Evolutionary conservation across 2,329 filamentous ascomycete genomes (phyloP), one percentile per base, ranked within the genome.

Genomic region (Fusarium odoratissimum): DNA sequence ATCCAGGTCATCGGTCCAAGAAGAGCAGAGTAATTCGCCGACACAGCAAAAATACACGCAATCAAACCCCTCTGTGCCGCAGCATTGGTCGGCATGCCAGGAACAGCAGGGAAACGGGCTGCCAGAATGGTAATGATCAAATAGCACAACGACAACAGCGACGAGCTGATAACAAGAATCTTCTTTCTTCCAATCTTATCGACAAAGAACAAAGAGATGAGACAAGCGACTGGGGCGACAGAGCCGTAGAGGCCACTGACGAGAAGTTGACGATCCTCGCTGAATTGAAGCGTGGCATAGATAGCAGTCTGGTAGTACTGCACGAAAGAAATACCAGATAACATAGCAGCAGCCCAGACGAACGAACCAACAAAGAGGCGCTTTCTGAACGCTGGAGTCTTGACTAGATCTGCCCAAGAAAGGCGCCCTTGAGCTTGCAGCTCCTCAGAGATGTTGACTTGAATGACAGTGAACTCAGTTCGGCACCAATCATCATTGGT

Each of bases 221-320:
- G 76, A 35, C 82, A 84, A 0, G 82, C 82, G 0, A 84, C 77
- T 0, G 82, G 82, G 0, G 77, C 82, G 1, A 84, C 80, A 1
- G 81, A 81, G 0, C 82, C 82, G 28, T 83, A 84, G 0, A 84
- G 74, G 0, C 82, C 82, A 33, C 82, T 83, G 33, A 84, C 80
- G 0, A 84, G 80, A 2, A 84, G 78, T 28, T 83, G 82, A 16
- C 77, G 76, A 40, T 80, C 79, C 59, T 84, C 72, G 19, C 71
- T 72, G 64, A 80, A 83, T 48, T 82, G 81, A 0, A 84, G 79
- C 0, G 82, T 83, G 0, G 82, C 81, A 51, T 84, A 84, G 56
- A 84, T 84, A 8, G 82, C 81, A 0, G 82, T 83, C 68, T 84
- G 82, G 58, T 81, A 84, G 37, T 84, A 84, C 68, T 84, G 82